A percentile compares a stretch with the other conserved stretches of the same genome.
phyloP scores from a whole-genome alignment of 73 alveolate species.

The Tetrahymena thermophila region DNA sequence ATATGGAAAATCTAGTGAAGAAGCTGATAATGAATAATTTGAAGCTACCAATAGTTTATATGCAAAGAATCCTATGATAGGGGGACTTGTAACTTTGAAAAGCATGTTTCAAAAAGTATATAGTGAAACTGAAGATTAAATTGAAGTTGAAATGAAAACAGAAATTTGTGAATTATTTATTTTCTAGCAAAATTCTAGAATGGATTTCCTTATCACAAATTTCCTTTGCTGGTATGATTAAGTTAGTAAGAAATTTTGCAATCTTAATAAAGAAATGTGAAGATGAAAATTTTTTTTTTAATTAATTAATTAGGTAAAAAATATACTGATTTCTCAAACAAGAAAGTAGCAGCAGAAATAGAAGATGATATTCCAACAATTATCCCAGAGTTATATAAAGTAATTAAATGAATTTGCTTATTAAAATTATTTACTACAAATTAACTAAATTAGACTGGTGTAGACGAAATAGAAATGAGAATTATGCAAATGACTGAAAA shows the following conservation, averaged over 20 bases:
- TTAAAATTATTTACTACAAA: too few species aligned
- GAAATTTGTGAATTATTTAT: constrained; percentile 37
- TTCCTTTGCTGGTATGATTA: constrained; percentile 14
- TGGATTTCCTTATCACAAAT: constrained; percentile 29
- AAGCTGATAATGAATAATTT: constrained; percentile 10
- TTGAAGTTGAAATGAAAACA: constrained; percentile 15
- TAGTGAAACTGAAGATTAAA: background rate
- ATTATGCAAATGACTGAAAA: background rate
- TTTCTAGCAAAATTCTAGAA: constrained; percentile 23
- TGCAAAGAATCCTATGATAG: constrained; percentile 31
- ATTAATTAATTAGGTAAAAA: background rate
- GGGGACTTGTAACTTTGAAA: constrained; percentile 10
- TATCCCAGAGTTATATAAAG: background rate
- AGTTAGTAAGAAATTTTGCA: background rate
- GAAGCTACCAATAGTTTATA: constrained; percentile 5
- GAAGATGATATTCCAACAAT: constrained; percentile 19
- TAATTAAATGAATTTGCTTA: background rate
- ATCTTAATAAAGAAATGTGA: too few species aligned
- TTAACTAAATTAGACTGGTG: constrained; percentile 7
- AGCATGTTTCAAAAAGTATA: constrained; percentile 3
- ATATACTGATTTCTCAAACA: background rate
- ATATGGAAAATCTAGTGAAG: constrained; percentile 30
- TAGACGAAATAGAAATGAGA: constrained; percentile 22
- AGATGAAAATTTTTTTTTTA: too few species aligned
- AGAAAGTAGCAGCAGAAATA: constrained; percentile 10